Conservation (phyloP, 768 basidiomycete genomes). For the Cyclocybe cylindracea region DNA sequence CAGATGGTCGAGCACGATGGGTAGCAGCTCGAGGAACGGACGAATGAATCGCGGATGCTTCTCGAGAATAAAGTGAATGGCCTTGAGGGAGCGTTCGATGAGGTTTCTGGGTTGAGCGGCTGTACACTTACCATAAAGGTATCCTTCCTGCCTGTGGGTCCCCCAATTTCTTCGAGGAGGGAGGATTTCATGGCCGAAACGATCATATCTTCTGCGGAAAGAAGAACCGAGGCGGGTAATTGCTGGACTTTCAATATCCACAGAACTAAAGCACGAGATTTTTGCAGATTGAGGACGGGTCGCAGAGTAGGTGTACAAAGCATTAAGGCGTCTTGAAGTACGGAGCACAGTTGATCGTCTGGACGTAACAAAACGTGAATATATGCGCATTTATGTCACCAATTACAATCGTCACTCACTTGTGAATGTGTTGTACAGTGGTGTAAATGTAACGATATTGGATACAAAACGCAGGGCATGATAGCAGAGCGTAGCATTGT, state of each 20-base stretch:
- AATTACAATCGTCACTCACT: conserved; percentile 36
- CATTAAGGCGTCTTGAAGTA: conserved; percentile 46
- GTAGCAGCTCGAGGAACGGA: conserved; percentile 50
- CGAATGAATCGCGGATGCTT: conserved; percentile 50
- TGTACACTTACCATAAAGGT: conserved; percentile 28
- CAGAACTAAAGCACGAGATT: conserved; percentile 46
- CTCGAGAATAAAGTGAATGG: conserved; percentile 34
- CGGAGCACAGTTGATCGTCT: conserved; percentile 45
- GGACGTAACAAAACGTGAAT: not conserved
- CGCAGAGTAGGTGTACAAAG: conserved; percentile 36
- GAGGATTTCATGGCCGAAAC: conserved; percentile 34
- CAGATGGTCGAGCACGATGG: conserved; percentile 33
- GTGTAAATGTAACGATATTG: conserved; percentile 48
- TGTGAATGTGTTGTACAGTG: conserved; percentile 45
- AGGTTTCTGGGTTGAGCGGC: no score
- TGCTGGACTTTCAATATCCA: conserved; percentile 53
- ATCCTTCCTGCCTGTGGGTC: conserved; percentile 33
- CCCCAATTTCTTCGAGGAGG: conserved; percentile 30
- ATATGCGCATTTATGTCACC: not conserved
- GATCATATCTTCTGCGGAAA: conserved; percentile 29
- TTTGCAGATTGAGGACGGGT: conserved; percentile 39
- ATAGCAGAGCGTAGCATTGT: conserved; percentile 49
- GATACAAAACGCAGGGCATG: conserved; percentile 53
- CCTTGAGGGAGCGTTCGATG: conserved; percentile 19
- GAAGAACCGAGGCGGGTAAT: conserved; percentile 44